phyloP scores from a whole-genome alignment of 305 asterid species.

The Solanum hybrid region DNA sequence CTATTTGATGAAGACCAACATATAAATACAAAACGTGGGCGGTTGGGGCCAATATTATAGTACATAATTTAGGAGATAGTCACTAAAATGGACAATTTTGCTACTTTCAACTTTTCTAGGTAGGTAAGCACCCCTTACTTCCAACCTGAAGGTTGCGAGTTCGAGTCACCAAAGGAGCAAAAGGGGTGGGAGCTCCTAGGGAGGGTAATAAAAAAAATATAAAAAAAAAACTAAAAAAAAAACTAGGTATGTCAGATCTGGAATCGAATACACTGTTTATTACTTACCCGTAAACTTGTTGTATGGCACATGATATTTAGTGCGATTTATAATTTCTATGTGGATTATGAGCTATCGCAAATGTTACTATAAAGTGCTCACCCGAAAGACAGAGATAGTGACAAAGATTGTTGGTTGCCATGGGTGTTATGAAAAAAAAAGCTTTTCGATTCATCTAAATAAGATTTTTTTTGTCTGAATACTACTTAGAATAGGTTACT shows the following conservation, averaged over 20 bases:
- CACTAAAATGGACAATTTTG: not conserved
- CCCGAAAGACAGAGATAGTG: rapidly evolving
- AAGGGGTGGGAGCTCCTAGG: too few relatives aligned
- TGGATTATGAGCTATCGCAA: not conserved
- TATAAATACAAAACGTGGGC: not conserved
- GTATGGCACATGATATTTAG: too few relatives aligned
- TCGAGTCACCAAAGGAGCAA: too few relatives aligned
- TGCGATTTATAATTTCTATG: too few relatives aligned
- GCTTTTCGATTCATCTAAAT: not conserved
- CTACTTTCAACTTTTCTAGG: not conserved
- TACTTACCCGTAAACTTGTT: too few relatives aligned
- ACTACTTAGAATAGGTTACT: not conserved
- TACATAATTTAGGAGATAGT: not conserved
- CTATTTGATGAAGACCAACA: not conserved
- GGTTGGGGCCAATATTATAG: not conserved
- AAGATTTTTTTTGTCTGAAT: too few relatives aligned
- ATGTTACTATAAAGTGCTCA: not conserved
- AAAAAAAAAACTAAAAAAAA: too few relatives aligned
- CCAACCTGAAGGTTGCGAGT: too few relatives aligned
- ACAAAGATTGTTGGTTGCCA: not conserved
- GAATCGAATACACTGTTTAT: too few relatives aligned
- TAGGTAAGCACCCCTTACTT: too few relatives aligned
- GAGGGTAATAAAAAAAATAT: too few relatives aligned
- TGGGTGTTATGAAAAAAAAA: not conserved
- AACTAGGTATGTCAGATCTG: not conserved